Conservation (phyloP, 164 flowering plant genomes). For the Aristolochia fimbriata region DNA sequence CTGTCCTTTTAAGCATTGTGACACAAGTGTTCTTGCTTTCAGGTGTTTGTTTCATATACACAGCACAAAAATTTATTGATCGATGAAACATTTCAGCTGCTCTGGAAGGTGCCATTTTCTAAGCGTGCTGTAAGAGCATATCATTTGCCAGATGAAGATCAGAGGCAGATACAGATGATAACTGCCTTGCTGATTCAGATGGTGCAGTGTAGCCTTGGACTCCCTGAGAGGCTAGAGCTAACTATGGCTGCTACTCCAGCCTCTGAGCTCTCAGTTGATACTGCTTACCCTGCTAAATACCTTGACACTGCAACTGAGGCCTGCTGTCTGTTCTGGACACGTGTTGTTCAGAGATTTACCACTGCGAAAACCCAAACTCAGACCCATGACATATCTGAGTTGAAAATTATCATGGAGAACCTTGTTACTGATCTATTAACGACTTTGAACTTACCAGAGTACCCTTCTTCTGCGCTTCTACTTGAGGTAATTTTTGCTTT, state of each 20-base stretch:
- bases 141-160: conserved; percentile 92
- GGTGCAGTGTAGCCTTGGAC: conserved; percentile 70
- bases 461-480: conserved; percentile 82
- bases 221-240: conserved; percentile 60
- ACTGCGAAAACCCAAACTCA: conserved; percentile 58
- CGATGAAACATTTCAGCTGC: conserved; percentile 74
- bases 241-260: conserved; percentile 30
- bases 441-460: conserved; percentile 85
- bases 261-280: conserved; percentile 52
- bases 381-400: conserved; percentile 55
- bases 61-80: conserved; percentile 72
- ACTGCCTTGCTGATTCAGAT: conserved; percentile 87
- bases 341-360: conserved; percentile 76
- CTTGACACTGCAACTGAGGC: conserved; percentile 70
- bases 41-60: conserved; percentile 74
- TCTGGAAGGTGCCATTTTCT: conserved; percentile 76
- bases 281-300: conserved; percentile 49
- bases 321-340: conserved; percentile 87
- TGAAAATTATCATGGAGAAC: conserved; percentile 77
- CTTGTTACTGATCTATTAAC: conserved; percentile 74
- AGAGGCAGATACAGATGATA: conserved; percentile 89
- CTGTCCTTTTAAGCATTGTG: background rate
- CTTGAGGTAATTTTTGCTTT: conserved; percentile 55
- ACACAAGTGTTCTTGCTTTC: conserved; percentile 16
- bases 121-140: conserved; percentile 73